Conservation (phyloP, 2,329 filamentous ascomycete genomes). For the Calonectria leucothoes region DNA sequence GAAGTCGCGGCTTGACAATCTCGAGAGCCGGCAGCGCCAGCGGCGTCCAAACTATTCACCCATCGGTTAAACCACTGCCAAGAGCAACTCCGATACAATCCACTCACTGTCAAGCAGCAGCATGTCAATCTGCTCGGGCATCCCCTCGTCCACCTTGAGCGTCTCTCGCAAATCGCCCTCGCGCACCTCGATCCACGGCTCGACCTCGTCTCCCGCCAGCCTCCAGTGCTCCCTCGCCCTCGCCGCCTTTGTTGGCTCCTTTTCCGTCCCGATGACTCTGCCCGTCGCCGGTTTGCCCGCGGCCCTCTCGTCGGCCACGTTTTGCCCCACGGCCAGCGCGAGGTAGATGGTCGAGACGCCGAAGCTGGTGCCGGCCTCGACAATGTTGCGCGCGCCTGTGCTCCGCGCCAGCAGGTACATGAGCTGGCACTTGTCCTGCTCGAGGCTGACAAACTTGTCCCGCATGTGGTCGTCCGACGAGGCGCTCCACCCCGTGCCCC, state of each 20-base stretch:
- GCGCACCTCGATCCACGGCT: conserved; percentile 64
- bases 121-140: conserved; percentile 64
- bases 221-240: conserved; percentile 66
- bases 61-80: conserved; percentile 10
- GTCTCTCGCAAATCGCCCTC: conserved; percentile 70
- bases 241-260: conserved; percentile 65
- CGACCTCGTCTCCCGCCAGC: conserved; percentile 61
- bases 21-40: conserved; percentile 65
- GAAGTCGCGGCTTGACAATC: conserved; percentile 58
- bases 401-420: conserved; percentile 65
- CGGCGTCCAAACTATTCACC: conserved; percentile 63
- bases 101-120: conserved; percentile 72
- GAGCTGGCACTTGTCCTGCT: conserved; percentile 68
- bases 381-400: conserved; percentile 62
- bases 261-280: conserved; percentile 69
- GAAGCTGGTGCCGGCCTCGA: conserved; percentile 72
- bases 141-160: conserved; percentile 48
- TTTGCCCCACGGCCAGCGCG: conserved; percentile 66
- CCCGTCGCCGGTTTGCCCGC: conserved; percentile 33
- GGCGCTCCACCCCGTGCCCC: conserved; percentile 35
- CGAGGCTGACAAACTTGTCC: conserved; percentile 71
- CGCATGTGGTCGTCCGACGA: conserved; percentile 53
- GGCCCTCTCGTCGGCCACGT: conserved; percentile 43
- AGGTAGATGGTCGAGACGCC: conserved; percentile 74
- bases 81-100: background rate